Evolutionary conservation across 2,329 filamentous ascomycete species (phyloP).

Genomic region (Polytolypa hystricis): DNA sequence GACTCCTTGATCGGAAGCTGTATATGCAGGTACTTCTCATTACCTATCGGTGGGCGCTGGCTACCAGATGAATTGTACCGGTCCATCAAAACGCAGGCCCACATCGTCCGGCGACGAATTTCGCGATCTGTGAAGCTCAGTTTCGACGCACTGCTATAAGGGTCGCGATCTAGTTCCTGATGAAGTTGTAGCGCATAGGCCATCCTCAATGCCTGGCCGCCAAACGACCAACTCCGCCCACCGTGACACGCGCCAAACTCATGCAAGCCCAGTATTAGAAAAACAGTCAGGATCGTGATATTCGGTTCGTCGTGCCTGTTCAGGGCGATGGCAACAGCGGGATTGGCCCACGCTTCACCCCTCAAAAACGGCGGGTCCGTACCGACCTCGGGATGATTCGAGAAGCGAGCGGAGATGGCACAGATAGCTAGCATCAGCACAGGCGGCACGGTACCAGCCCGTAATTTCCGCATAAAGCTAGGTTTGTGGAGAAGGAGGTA

Average conservation of each 20-base stretch:
- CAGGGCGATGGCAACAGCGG: constrained; percentile 76
- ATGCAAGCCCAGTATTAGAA: constrained; percentile 78
- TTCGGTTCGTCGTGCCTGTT: constrained; percentile 89
- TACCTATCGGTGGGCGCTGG: constrained; percentile 81
- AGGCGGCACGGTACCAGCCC: constrained; percentile 68
- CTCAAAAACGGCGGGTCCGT: constrained; percentile 71
- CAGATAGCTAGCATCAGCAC: constrained; percentile 90
- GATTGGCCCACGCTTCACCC: constrained; percentile 81
- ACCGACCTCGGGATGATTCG: constrained; percentile 69
- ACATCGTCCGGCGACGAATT: constrained; percentile 89
- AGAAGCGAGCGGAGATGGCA: constrained; percentile 90
- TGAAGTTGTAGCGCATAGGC: constrained; percentile 91
- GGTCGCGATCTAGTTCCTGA: constrained; percentile 77
- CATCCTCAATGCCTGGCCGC: constrained; percentile 92
- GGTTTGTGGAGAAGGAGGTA: constrained; percentile 94
- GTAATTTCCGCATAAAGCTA: constrained; percentile 79
- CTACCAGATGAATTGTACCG: constrained; percentile 94
- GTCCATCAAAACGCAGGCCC: constrained; percentile 96
- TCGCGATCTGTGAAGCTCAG: constrained; percentile 88
- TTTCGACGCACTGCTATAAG: constrained; percentile 50
- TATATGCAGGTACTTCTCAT: constrained; percentile 78
- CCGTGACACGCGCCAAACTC: constrained; percentile 97
- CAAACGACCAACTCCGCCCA: constrained; percentile 88
- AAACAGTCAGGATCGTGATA: constrained; percentile 86
- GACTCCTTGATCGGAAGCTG: constrained; percentile 85